Evolutionary conservation across 2,329 filamentous ascomycete species (phyloP).

Genomic region (Penicillium janthinellum): DNA sequence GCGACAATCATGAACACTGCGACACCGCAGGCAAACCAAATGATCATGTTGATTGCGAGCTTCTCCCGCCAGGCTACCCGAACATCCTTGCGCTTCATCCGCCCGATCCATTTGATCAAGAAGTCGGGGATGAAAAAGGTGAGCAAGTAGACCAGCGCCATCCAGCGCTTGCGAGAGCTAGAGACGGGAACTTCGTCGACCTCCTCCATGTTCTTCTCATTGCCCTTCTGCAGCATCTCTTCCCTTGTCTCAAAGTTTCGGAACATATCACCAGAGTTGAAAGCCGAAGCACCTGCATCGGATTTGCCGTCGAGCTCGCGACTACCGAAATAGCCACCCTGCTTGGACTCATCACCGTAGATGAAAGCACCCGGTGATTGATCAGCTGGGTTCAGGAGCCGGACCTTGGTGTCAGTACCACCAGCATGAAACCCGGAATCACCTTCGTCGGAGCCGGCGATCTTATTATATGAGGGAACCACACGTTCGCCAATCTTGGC

Average conservation of each 20-base stretch:
- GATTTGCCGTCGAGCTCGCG: slow-evolving; percentile 82
- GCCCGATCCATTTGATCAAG: slow-evolving; percentile 71
- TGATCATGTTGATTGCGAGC: slow-evolving; percentile 94
- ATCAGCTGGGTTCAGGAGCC: slow-evolving; percentile 53
- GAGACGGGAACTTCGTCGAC: slow-evolving; percentile 82
- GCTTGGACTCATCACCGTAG: slow-evolving; percentile 72
- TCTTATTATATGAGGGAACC: slow-evolving; percentile 60
- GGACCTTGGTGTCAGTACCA: slow-evolving; percentile 55
- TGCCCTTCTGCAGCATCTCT: slow-evolving; percentile 92
- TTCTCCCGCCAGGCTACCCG: slow-evolving; percentile 95
- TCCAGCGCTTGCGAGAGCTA: slow-evolving; percentile 83
- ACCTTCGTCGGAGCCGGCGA: slow-evolving; percentile 58
- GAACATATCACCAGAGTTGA: slow-evolving; percentile 96
- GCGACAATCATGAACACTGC: slow-evolving; percentile 87
- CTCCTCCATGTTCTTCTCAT: slow-evolving; percentile 85
- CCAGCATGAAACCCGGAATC: slow-evolving; percentile 63
- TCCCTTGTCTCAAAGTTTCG: slow-evolving; percentile 91
- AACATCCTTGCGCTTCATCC: slow-evolving; percentile 90
- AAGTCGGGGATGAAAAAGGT: slow-evolving; percentile 91
- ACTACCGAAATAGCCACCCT: slow-evolving; percentile 73
- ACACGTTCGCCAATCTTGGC: slow-evolving; percentile 69
- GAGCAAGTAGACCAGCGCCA: slow-evolving; percentile 77
- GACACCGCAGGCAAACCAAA: slow-evolving; percentile 80
- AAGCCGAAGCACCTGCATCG: slow-evolving; percentile 87
- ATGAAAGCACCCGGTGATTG: slow-evolving; percentile 61